A percentile compares a stretch with the other conserved stretches of the same genome.
Evolutionary conservation across 495 filamentous ascomycete genomes (phyloP).

Genomic region (Hypoxylon fuscum): DNA sequence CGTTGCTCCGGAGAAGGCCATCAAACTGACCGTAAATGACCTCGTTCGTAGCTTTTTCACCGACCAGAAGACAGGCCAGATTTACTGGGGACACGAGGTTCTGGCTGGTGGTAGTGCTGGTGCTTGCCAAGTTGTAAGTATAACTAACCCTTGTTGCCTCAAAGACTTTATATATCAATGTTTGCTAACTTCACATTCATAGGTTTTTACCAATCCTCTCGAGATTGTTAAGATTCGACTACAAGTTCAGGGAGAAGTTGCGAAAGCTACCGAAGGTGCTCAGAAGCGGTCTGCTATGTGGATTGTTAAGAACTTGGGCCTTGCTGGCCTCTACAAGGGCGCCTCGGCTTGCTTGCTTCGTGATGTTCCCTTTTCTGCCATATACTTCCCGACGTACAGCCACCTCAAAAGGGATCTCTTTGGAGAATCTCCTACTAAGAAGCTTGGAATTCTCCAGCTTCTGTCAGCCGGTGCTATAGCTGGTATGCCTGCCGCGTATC

Average conservation of each 20-base stretch:
- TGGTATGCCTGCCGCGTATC: slow-evolving; percentile 97
- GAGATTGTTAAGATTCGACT: slow-evolving; percentile 99
- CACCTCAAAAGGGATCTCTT: slow-evolving; percentile 95
- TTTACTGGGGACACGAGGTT: slow-evolving; percentile 76
- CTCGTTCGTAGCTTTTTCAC: slow-evolving; percentile 80
- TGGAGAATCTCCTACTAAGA: slow-evolving; percentile 87
- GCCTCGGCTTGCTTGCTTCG: slow-evolving; percentile 95
- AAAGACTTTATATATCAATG: neutral
- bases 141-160: neutral
- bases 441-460: slow-evolving; percentile 90
- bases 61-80: slow-evolving; percentile 78
- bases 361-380: slow-evolving; percentile 96
- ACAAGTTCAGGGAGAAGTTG: slow-evolving; percentile 95
- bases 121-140: slow-evolving; percentile 93
- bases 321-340: slow-evolving; percentile 97
- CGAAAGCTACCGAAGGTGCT: slow-evolving; percentile 84
- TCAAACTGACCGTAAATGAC: slow-evolving; percentile 98
- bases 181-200: slow-evolving; percentile 30
- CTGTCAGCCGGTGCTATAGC: slow-evolving; percentile 95
- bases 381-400: slow-evolving; percentile 97
- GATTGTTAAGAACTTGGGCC: slow-evolving; percentile 94
- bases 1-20: slow-evolving; percentile 97
- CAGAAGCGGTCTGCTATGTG: slow-evolving; percentile 92
- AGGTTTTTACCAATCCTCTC: slow-evolving; percentile 96
- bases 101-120: slow-evolving; percentile 91